Percentiles rank a stretch among this genome's conserved stretches.
These are phyloP conservation scores for Phytophthora chlamydospora DNA, from an alignment of 352 stramenopile species.

Conservation along the genomic window DNA sequence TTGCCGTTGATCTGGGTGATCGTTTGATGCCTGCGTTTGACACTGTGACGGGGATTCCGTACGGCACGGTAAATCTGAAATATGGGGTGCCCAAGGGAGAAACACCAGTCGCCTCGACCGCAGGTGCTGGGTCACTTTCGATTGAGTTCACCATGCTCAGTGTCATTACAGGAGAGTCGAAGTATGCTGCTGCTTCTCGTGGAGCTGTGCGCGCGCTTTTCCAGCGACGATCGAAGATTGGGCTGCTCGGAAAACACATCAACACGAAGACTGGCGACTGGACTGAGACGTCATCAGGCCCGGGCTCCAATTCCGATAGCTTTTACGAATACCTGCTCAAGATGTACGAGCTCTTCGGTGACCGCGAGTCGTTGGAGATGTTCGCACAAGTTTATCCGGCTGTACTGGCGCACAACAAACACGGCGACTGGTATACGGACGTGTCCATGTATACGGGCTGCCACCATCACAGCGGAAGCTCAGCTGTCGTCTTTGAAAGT, in stretches of 20 bases:
- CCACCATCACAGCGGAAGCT: conserved; percentile 37
- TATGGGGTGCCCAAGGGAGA: conserved; percentile 90
- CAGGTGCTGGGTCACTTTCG: conserved; percentile 95
- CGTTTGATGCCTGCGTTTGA: conserved; percentile 96
- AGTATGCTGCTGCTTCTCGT: conserved; percentile 72
- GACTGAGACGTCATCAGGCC: conserved; percentile 79
- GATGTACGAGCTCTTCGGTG: conserved; percentile 95
- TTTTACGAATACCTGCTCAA: conserved; percentile 99
- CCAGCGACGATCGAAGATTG: conserved; percentile 69
- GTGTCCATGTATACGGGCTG: conserved; percentile 87
- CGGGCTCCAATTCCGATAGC: conserved; percentile 96
- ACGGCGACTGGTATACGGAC: conserved; percentile 88
- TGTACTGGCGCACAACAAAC: conserved; percentile 72
- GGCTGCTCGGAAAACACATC: conserved; percentile 97
- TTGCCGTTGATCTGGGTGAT: conserved; percentile 96
- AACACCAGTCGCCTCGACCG: conserved; percentile 96
- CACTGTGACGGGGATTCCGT: conserved; percentile 96
- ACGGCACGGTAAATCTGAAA: conserved; percentile 96
- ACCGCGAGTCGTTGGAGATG: conserved; percentile 94
- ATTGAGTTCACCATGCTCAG: conserved; percentile 98
- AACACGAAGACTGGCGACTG: conserved; percentile 90
- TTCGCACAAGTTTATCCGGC: conserved; percentile 76
- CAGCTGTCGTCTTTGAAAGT: conserved; percentile 80
- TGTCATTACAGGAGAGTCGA: conserved; percentile 67
- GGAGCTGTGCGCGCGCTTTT: conserved; percentile 82